Evolutionary conservation across 495 filamentous ascomycete genomes (phyloP).

Genomic region (Aspergillus affinis): DNA sequence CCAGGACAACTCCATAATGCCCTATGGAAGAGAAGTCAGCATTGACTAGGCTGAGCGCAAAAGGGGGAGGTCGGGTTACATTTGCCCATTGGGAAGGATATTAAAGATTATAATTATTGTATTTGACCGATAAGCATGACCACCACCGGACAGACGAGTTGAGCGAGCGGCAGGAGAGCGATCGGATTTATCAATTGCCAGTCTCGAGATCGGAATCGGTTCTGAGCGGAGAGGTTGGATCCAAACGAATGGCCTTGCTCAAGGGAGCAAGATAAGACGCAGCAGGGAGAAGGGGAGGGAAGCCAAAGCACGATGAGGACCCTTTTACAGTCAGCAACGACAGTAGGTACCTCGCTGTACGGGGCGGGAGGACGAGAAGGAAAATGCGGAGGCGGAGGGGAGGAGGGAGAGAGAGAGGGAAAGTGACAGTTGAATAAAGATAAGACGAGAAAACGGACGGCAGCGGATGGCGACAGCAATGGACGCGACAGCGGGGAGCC

Average conservation of each 20-base stretch:
- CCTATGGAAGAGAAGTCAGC: slow-evolving; percentile 30
- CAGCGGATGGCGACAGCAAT: slow-evolving; percentile 23
- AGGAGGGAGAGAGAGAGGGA: slow-evolving; percentile 6
- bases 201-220: not conserved
- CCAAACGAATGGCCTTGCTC: slow-evolving; percentile 14
- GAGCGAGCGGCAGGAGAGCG: slow-evolving; percentile 4
- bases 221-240: not conserved
- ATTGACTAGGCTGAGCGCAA: slow-evolving; percentile 4
- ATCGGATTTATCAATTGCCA: not conserved
- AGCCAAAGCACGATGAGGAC: not conserved
- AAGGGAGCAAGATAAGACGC: not conserved
- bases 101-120: slow-evolving; percentile 7
- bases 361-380: slow-evolving; percentile 3
- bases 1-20: slow-evolving; percentile 66
- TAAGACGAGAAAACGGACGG: slow-evolving; percentile 17
- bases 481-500: slow-evolving; percentile 18
- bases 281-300: not conserved
- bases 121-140: slow-evolving; percentile 35
- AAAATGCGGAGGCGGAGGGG: not conserved
- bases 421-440: slow-evolving; percentile 14
- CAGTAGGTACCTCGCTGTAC: not conserved
- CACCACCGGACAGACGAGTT: slow-evolving; percentile 17
- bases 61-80: slow-evolving; percentile 31
- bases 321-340: slow-evolving; percentile 6
- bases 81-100: slow-evolving; percentile 48